phyloP scores from a whole-genome alignment of 2,329 filamentous ascomycete genomes.

The Pezicula neosporulosa region DNA sequence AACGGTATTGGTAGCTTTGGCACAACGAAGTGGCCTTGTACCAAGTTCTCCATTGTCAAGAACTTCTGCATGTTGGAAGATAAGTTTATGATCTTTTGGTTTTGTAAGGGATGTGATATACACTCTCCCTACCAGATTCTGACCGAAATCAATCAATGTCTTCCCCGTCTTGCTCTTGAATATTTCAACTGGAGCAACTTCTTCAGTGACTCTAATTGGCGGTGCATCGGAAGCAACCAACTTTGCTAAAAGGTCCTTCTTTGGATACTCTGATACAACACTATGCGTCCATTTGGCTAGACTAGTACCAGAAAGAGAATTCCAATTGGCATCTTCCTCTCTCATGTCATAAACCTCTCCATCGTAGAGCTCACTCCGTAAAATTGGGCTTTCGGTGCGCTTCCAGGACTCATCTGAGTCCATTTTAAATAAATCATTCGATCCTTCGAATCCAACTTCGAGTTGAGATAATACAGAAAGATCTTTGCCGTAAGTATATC shows the following conservation, averaged over 20 bases:
- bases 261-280: background rate
- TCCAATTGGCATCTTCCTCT: slow-evolving; percentile 2
- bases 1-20: slow-evolving; percentile 32
- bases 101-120: slow-evolving; percentile 36
- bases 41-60: slow-evolving; percentile 36
- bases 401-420: slow-evolving; percentile 23
- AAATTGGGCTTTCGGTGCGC: slow-evolving; percentile 1
- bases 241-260: slow-evolving; percentile 15
- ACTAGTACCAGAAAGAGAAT: background rate
- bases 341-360: slow-evolving; percentile 36
- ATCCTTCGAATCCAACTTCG: slow-evolving; percentile 17
- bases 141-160: slow-evolving; percentile 39
- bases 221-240: slow-evolving; percentile 37
- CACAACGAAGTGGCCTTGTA: slow-evolving; percentile 32
- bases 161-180: slow-evolving; percentile 31
- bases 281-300: background rate
- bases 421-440: slow-evolving; percentile 9
- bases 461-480: slow-evolving; percentile 26
- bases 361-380: slow-evolving; percentile 40
- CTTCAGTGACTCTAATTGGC: slow-evolving; percentile 37
- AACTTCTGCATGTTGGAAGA: slow-evolving; percentile 37
- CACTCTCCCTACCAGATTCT: slow-evolving; percentile 39
- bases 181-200: slow-evolving; percentile 26
- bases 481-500: slow-evolving; percentile 36
- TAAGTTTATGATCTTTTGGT: slow-evolving; percentile 34